These are phyloP conservation scores for Pythium sp. DNA, from an alignment of 352 stramenopile genomes.

Conservation along the genomic window DNA sequence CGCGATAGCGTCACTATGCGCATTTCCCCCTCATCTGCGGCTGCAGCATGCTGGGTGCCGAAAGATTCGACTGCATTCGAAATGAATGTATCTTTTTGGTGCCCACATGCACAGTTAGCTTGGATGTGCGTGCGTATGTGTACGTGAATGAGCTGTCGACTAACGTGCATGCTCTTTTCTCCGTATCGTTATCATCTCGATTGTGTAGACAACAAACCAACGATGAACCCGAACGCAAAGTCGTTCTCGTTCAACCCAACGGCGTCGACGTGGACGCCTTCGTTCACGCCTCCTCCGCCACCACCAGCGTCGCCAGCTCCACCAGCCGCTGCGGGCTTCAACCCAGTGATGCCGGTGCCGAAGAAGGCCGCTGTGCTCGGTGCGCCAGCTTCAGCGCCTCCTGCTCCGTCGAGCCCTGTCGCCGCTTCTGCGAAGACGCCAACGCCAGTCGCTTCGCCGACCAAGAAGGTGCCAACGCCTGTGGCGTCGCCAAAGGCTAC, in stretches of 20 bases:
- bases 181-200: neutral
- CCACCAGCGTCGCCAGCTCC: constrained; percentile 21
- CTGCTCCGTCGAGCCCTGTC: constrained; percentile 19
- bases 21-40: neutral
- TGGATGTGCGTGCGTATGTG: too few relatives aligned
- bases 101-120: too few relatives aligned
- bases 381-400: constrained; percentile 12
- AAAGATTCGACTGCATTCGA: neutral
- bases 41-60: neutral
- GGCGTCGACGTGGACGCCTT: constrained; percentile 60
- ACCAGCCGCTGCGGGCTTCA: constrained; percentile 40
- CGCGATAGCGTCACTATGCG: neutral
- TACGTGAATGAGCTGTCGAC: neutral
- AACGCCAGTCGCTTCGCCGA: constrained; percentile 22
- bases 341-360: constrained; percentile 65
- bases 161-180: neutral
- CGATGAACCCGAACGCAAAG: constrained; percentile 59
- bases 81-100: neutral
- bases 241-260: constrained; percentile 79
- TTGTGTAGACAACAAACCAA: constrained; percentile 51
- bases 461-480: constrained; percentile 21
- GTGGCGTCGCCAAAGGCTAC: constrained; percentile 33
- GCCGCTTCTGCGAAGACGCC: constrained; percentile 16
- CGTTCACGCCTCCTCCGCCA: constrained; percentile 41
- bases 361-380: constrained; percentile 55